Evolutionary conservation across 108 stramenopile genomes (phyloP).

Genomic region (Nannochloropsis salina): DNA sequence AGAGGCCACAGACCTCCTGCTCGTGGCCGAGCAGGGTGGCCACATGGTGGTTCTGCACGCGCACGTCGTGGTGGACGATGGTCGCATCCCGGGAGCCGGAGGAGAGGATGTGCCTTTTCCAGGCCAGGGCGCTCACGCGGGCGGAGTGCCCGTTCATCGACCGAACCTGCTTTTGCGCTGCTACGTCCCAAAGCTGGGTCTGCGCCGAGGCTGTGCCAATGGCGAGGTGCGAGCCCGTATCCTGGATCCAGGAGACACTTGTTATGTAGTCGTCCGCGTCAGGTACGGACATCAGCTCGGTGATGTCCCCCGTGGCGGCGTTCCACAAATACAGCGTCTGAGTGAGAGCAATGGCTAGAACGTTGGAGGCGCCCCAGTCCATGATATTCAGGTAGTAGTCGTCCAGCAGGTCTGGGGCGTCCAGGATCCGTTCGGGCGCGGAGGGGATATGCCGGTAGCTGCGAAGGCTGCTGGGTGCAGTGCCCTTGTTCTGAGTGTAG

Average conservation of each 20-base stretch:
- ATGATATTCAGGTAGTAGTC: slow-evolving; percentile 96
- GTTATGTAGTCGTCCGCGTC: slow-evolving; percentile 75
- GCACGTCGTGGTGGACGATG: slow-evolving; percentile 90
- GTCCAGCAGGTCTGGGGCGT: slow-evolving; percentile 91
- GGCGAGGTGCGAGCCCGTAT: slow-evolving; percentile 70
- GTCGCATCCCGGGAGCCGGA: slow-evolving; percentile 76
- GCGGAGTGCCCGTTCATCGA: slow-evolving; percentile 80
- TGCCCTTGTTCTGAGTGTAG: slow-evolving; percentile 74
- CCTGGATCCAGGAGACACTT: slow-evolving; percentile 83
- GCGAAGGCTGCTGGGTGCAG: slow-evolving; percentile 59
- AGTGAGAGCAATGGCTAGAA: slow-evolving; percentile 90
- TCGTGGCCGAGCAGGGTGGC: slow-evolving; percentile 60
- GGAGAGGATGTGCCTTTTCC: slow-evolving; percentile 85
- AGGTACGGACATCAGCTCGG: slow-evolving; percentile 67
- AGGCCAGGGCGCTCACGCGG: slow-evolving; percentile 85
- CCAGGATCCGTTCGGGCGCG: slow-evolving; percentile 85
- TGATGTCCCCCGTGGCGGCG: slow-evolving; percentile 83
- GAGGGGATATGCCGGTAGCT: slow-evolving; percentile 84
- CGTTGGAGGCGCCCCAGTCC: slow-evolving; percentile 80
- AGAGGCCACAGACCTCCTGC: slow-evolving; percentile 81
- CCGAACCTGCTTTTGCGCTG: slow-evolving; percentile 59
- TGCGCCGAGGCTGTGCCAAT: slow-evolving; percentile 77
- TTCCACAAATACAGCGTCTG: slow-evolving; percentile 98
- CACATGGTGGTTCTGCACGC: slow-evolving; percentile 75
- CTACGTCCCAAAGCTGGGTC: slow-evolving; percentile 49